A percentile compares a stretch with the other conserved stretches of the same genome.
phyloP scores from a whole-genome alignment of 495 filamentous ascomycete species.

The Schizothecium vesticola region DNA sequence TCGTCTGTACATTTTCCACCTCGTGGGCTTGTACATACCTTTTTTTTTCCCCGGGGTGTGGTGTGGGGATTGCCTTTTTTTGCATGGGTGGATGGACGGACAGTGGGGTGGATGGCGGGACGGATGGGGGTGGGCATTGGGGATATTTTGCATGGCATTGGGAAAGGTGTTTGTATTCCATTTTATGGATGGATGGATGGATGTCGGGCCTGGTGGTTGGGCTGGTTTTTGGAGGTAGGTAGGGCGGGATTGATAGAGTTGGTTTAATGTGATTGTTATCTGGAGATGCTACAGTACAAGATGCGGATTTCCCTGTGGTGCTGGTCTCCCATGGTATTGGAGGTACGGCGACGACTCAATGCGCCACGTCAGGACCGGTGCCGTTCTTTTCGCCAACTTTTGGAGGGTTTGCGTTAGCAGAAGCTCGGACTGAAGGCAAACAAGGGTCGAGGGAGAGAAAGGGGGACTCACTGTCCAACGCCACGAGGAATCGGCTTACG shows the following conservation, averaged over 20 bases:
- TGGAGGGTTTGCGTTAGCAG: neutral
- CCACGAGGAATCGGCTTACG: conserved; percentile 79
- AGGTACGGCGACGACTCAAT: conserved; percentile 4
- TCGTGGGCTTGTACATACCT: neutral
- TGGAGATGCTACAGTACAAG: neutral
- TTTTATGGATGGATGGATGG: neutral
- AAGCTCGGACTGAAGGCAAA: neutral
- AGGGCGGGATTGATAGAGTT: neutral
- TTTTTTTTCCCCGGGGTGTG: neutral
- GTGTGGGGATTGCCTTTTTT: neutral
- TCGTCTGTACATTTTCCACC: neutral
- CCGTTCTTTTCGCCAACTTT: conserved; percentile 48
- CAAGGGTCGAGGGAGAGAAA: neutral
- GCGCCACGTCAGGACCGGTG: conserved; percentile 35
- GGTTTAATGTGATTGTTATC: neutral
- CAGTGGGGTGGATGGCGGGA: neutral
- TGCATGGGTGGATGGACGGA: neutral
- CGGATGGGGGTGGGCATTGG: neutral
- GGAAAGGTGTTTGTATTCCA: neutral
- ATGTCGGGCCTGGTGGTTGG: neutral
- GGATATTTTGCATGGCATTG: neutral
- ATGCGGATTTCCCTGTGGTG: neutral
- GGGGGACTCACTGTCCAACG: conserved; percentile 60
- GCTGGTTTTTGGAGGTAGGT: neutral
- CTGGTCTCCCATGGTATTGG: neutral